Conservation (phyloP, 2,329 filamentous ascomycete genomes). For the Calonectria hongkongensis region DNA sequence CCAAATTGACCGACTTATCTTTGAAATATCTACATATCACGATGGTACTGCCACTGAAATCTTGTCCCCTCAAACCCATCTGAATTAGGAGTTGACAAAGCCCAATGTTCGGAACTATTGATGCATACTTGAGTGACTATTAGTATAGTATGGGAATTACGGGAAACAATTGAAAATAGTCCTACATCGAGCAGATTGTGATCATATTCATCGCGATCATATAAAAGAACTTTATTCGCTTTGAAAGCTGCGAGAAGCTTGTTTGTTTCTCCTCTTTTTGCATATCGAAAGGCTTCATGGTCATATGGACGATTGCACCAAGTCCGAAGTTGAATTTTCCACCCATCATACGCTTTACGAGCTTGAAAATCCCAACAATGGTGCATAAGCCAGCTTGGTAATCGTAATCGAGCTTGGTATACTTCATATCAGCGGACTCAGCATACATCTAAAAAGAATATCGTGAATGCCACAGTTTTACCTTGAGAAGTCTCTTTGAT, state of each 20-base stretch:
- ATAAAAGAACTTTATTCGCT: constrained; percentile 21
- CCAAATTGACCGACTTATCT: too few species aligned
- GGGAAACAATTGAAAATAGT: background rate
- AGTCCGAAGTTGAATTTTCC: constrained; percentile 28
- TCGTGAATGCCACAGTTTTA: background rate
- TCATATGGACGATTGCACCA: background rate
- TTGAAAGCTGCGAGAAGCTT: background rate
- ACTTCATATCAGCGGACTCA: constrained; percentile 1
- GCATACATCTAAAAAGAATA: too few species aligned
- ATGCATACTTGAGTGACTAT: background rate
- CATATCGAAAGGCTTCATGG: accelerated
- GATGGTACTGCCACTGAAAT: too few species aligned
- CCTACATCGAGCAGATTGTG: constrained; percentile 11
- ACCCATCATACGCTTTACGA: constrained; percentile 23
- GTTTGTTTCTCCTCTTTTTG: accelerated
- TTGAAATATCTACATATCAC: too few species aligned
- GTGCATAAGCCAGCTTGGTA: constrained; percentile 9
- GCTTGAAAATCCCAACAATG: constrained; percentile 40
- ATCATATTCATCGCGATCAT: background rate
- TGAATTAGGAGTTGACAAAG: too few species aligned
- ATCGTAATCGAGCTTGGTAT: constrained; percentile 15
- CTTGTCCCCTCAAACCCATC: too few species aligned
- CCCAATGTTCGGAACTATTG: too few species aligned
- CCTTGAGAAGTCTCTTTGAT: background rate
- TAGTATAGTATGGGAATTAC: background rate